Conservation (phyloP, 2,329 filamentous ascomycete genomes). For the Decorospora gaudefroyi region DNA sequence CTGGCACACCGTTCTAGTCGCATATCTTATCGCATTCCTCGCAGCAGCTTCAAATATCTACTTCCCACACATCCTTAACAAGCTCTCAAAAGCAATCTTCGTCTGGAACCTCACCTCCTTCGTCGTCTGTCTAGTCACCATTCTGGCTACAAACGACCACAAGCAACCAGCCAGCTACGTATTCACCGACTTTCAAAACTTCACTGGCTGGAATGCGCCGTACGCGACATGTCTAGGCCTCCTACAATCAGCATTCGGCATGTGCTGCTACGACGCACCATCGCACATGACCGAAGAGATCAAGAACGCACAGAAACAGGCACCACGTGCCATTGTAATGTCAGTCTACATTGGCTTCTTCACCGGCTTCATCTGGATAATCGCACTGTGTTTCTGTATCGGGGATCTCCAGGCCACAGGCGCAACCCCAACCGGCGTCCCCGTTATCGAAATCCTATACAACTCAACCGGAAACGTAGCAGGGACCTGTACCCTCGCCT, state of each 20-base stretch:
- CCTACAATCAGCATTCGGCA: conserved; percentile 59
- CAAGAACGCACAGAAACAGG: conserved; percentile 56
- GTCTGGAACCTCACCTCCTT: conserved; percentile 61
- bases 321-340: conserved; percentile 52
- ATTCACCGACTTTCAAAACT: conserved; percentile 60
- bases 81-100: conserved; percentile 56
- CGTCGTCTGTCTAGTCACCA: conserved; percentile 56
- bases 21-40: conserved; percentile 55
- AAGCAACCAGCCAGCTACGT: conserved; percentile 61
- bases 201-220: conserved; percentile 56
- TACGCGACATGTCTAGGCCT: conserved; percentile 61
- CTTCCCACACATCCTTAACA: conserved; percentile 57
- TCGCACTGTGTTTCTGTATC: conserved; percentile 50
- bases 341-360: conserved; percentile 49
- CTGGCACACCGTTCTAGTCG: conserved; percentile 61
- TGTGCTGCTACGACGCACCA: conserved; percentile 58
- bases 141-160: conserved; percentile 59
- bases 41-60: conserved; percentile 57
- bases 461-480: conserved; percentile 54
- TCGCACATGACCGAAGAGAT: conserved; percentile 62
- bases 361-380: conserved; percentile 48
- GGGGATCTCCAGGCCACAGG: conserved; percentile 54
- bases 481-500: conserved; percentile 53
- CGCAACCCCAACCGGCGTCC: conserved; percentile 54
- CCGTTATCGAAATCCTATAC: conserved; percentile 59